These are phyloP conservation scores for Arbutus unedo DNA, from an alignment of 148 eudicot genomes.

Conservation along the genomic window DNA sequence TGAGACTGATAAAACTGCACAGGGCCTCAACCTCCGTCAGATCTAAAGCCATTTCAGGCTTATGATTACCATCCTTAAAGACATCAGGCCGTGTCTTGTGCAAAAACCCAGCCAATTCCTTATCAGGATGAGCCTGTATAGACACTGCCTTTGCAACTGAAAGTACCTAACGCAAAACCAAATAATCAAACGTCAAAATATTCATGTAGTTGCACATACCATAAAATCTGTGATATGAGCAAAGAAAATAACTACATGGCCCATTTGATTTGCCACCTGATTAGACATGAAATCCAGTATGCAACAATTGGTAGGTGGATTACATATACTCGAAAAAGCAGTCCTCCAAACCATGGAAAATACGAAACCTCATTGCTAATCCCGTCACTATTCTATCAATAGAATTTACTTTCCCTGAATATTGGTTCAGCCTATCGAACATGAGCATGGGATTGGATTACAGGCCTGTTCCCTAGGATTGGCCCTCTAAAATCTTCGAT, in stretches of 20 bases:
- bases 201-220: background rate
- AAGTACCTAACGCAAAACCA: slow-evolving; percentile 53
- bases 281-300: background rate
- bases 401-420: background rate
- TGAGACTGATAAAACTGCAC: slow-evolving; percentile 66
- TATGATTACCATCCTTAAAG: slow-evolving; percentile 79
- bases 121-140: slow-evolving; percentile 90
- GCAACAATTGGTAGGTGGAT: background rate
- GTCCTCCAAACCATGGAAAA: background rate
- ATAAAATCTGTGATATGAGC: background rate
- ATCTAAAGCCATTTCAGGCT: slow-evolving; percentile 96
- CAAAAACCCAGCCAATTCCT: slow-evolving; percentile 55
- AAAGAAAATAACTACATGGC: background rate
- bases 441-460: no score
- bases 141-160: slow-evolving; percentile 81
- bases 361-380: background rate
- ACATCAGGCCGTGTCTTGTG: slow-evolving; percentile 55
- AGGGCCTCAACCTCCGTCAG: slow-evolving; percentile 79
- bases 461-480: no score
- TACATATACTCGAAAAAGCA: background rate
- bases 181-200: background rate
- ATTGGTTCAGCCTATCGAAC: no score
- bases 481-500: no score
- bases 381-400: background rate
- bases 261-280: background rate